These are phyloP conservation scores for Acrodontium crateriforme DNA, from an alignment of 2,329 filamentous ascomycete species.

Conservation along the genomic window DNA sequence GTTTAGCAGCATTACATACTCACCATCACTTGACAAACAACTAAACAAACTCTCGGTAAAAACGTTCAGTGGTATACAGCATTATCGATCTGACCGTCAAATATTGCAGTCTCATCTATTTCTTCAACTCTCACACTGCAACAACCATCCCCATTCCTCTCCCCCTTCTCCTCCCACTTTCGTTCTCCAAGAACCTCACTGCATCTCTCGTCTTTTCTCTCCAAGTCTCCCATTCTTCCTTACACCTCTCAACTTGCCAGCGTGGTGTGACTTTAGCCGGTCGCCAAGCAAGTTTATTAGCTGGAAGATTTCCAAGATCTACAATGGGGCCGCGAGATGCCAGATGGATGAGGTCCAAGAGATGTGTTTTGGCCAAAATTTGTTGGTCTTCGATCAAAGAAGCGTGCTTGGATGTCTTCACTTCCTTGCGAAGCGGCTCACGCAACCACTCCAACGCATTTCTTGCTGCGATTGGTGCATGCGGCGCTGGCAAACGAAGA, in stretches of 20 bases:
- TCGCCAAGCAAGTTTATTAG: conserved; percentile 52
- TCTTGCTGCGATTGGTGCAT: conserved; percentile 6
- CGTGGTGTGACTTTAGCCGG: conserved; percentile 49
- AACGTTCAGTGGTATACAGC: too few species aligned
- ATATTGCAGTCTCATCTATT: too few species aligned
- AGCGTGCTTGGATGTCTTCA: conserved; percentile 29
- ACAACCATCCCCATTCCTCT: too few species aligned
- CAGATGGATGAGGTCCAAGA: conserved; percentile 40
- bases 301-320: conserved; percentile 43
- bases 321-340: conserved; percentile 40
- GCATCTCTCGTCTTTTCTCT: too few species aligned
- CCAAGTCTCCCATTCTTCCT: conserved; percentile 47
- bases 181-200: conserved; percentile 23
- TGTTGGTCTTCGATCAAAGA: conserved; percentile 50
- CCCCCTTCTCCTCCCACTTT: conserved; percentile 10
- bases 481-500: conserved; percentile 34
- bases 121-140: too few species aligned
- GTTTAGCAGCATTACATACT: too few species aligned
- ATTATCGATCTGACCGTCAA: too few species aligned
- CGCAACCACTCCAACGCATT: conserved; percentile 46
- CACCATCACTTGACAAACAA: too few species aligned
- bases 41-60: too few species aligned
- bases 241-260: conserved; percentile 51
- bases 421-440: conserved; percentile 40
- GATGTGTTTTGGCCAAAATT: conserved; percentile 49